phyloP scores from a whole-genome alignment of 2,329 filamentous ascomycete genomes.

The Colletotrichum sp. region DNA sequence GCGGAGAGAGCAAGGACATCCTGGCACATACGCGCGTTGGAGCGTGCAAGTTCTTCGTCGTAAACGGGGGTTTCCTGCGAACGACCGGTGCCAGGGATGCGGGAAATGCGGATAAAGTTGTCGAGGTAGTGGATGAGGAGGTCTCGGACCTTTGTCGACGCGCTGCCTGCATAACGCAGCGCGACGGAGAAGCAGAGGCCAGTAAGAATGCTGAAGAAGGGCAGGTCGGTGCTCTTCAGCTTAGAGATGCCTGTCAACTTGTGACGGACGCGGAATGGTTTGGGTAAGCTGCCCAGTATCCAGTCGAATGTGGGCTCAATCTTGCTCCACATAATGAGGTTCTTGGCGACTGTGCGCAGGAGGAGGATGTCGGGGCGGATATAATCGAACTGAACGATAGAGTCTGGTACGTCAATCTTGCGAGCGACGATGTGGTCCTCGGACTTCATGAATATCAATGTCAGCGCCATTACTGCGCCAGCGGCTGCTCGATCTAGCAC shows the following conservation, averaged over 20 bases:
- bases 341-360: conserved; percentile 84
- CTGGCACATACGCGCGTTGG: conserved; percentile 88
- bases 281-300: conserved; percentile 77
- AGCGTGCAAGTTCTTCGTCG: conserved; percentile 82
- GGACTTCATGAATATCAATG: conserved; percentile 97
- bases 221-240: conserved; percentile 82
- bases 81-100: conserved; percentile 49
- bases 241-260: conserved; percentile 63
- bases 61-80: conserved; percentile 56
- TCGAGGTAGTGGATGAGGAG: conserved; percentile 85
- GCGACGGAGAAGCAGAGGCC: conserved; percentile 85
- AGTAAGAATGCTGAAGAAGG: conserved; percentile 90
- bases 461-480: conserved; percentile 88
- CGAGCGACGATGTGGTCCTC: conserved; percentile 85
- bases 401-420: conserved; percentile 93
- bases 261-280: conserved; percentile 67
- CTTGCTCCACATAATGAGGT: conserved; percentile 90
- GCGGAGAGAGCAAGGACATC: conserved; percentile 83
- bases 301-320: conserved; percentile 77
- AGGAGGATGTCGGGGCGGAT: conserved; percentile 92
- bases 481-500: conserved; percentile 91
- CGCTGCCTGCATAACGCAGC: conserved; percentile 76
- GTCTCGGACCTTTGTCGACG: conserved; percentile 74
- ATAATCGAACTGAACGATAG: conserved; percentile 91
- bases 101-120: conserved; percentile 80